Base-by-base conservation (phyloP, 2,329 filamentous ascomycete species). In the Xylariaceae sp. region DNA sequence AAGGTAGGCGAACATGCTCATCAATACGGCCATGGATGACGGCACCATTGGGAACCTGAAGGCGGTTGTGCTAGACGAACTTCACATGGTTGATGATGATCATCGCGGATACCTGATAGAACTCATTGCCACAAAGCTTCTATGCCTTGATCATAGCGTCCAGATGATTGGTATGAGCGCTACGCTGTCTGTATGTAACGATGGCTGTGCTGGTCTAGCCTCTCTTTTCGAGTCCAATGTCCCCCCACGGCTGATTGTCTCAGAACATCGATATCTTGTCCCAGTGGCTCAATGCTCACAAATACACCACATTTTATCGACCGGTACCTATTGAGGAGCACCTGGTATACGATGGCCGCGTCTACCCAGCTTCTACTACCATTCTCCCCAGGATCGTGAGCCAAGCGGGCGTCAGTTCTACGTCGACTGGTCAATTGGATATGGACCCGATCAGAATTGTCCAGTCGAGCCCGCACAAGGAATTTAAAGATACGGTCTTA, bases 21-120 rank as follows among this genome's bases (percentile, higher is more conserved):
- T 87, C 18, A 88, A 89, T 46, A 64, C 71, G 15, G 79, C 82
- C 11, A 83, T 88, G 43, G 78, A 83, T 41, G 80, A 88, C 42
- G 76, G 72, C 49, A 75, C 68, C 3, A 70, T 86, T 38, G 62
- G 67, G n/a, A 68, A 76, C 14, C 60, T 89, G 27, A 74, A 72
- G 29, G 64, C 78, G 9, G 73, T 87, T 13, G 80, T 88, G 11
- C 63, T 88, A 21, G 83, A 89, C 47, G 83, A 89, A 52, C 61
- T 88, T n/a, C 83, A 89, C 52, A 87, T 89, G 81, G 68, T 88
- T 28, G 79, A 86, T 46, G 83, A 88, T 51, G 79, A 81, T 41
- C 72, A 80, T 44, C 75, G 83, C 10, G 83, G 83, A 4, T 88
- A 88, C 51, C 65, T 88, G 2, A 63, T 88, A 35, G 83, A 89